A percentile compares a stretch with the other conserved stretches of the same genome.
Conservation (phyloP, 441 rosid genomes). For the Corymbia calophylla region DNA sequence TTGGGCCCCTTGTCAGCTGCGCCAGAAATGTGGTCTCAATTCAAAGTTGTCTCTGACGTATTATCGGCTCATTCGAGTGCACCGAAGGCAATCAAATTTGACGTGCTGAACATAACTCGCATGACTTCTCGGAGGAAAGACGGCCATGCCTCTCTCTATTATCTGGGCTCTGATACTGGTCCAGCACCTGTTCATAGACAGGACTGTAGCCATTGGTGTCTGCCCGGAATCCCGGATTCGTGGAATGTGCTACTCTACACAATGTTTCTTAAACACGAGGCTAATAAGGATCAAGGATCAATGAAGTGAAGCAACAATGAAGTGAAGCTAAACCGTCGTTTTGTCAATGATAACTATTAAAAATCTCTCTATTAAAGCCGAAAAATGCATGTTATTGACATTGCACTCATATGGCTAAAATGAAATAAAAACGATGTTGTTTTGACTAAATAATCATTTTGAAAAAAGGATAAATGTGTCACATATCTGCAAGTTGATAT, state of each 20-base stretch:
- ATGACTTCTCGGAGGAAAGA: slow-evolving; percentile 52
- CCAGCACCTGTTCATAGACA: slow-evolving; percentile 10
- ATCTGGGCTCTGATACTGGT: neutral
- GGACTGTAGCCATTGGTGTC: slow-evolving; percentile 46
- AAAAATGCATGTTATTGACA: no score
- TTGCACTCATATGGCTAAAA: no score
- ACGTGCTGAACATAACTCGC: slow-evolving; percentile 30
- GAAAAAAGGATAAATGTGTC: no score
- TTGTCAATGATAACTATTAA: no score
- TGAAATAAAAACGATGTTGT: no score
- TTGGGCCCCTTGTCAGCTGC: neutral
- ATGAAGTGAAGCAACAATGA: neutral
- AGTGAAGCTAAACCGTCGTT: no score
- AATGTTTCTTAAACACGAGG: neutral
- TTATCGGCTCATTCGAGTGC: neutral
- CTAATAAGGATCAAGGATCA: neutral
- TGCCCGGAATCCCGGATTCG: slow-evolving; percentile 35
- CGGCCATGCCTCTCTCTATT: slow-evolving; percentile 42
- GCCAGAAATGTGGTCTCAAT: neutral
- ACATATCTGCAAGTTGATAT: no score
- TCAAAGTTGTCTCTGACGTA: neutral
- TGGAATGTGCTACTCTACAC: slow-evolving; percentile 41
- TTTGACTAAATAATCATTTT: no score
- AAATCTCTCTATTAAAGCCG: no score
- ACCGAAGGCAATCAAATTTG: slow-evolving; percentile 1